A percentile compares a stretch with the other conserved stretches of the same genome.
phyloP scores from a whole-genome alignment of 371 early-diverging fungal genomes.

The Circinella minor region DNA sequence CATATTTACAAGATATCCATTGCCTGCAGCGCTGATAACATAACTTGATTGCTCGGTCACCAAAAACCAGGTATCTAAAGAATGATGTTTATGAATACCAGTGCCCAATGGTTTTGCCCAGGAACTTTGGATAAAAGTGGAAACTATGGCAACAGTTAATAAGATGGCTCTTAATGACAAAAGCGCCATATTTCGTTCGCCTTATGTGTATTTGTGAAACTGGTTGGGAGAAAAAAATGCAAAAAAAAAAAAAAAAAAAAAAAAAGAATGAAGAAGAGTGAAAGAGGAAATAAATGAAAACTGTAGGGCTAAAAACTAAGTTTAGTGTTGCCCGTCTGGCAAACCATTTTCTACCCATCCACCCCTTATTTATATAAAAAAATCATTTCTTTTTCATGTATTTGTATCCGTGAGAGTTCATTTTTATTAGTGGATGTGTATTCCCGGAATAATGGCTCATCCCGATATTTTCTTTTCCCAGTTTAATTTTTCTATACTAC shows the following conservation, averaged over 20 bases:
- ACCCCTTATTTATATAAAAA: background rate
- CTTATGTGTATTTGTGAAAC: background rate
- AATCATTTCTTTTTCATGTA: background rate
- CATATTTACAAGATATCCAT: slow-evolving; percentile 32
- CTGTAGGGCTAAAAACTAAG: no score
- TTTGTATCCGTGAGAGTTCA: background rate
- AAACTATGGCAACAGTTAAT: background rate
- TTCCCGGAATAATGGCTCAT: no score
- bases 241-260: background rate
- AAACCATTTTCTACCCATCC: no score
- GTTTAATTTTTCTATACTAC: no score
- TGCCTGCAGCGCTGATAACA: slow-evolving; percentile 32
- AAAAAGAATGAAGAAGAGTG: background rate
- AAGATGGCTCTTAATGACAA: background rate
- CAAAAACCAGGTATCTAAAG: slow-evolving; percentile 33
- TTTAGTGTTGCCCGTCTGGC: no score
- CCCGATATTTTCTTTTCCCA: no score
- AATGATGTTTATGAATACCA: slow-evolving; percentile 29
- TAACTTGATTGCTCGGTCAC: slow-evolving; percentile 34
- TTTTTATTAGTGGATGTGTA: no score
- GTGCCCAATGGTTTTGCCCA: background rate
- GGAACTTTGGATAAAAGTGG: background rate
- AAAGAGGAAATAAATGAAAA: no score
- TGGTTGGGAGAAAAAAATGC: background rate
- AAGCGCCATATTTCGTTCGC: background rate